A percentile compares a stretch with the other conserved stretches of the same genome.
These are phyloP conservation scores for Meredithiella fracta DNA, from an alignment of 2,329 filamentous ascomycete genomes.

Conservation along the genomic window DNA sequence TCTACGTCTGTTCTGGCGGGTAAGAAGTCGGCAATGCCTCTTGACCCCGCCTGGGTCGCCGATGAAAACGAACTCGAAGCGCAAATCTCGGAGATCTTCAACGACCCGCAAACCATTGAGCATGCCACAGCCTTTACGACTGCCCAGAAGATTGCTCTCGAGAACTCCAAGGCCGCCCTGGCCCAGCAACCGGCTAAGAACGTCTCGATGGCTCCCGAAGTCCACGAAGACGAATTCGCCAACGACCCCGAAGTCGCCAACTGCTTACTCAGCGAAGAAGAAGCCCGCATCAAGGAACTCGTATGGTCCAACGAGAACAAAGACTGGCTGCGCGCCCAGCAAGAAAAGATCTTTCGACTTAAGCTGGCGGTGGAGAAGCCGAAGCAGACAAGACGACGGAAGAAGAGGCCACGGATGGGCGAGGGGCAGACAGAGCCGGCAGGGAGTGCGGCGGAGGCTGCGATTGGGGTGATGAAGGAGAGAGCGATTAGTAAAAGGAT, in stretches of 20 bases:
- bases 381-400: conserved; percentile 40
- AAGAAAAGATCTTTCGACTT: conserved; percentile 63
- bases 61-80: conserved; percentile 50
- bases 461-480: conserved; percentile 49
- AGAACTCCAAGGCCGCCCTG: conserved; percentile 36
- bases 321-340: conserved; percentile 75
- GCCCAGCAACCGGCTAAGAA: conserved; percentile 30
- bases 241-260: conserved; percentile 76
- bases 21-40: conserved; percentile 24
- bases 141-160: conserved; percentile 37
- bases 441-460: conserved; percentile 51
- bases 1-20: conserved; percentile 17
- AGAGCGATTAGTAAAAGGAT: conserved; percentile 57
- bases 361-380: conserved; percentile 43
- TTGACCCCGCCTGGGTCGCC: conserved; percentile 45
- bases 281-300: conserved; percentile 69
- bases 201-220: conserved; percentile 44
- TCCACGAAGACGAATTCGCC: conserved; percentile 69
- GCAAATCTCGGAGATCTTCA: conserved; percentile 55
- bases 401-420: conserved; percentile 41
- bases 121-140: conserved; percentile 42
- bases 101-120: conserved; percentile 39
- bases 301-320: conserved; percentile 94
- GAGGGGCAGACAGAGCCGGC: conserved; percentile 51
- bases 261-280: conserved; percentile 56